Base-by-base conservation (phyloP, 2,329 filamentous ascomycete genomes). In the Aspergillus vadensis region DNA sequence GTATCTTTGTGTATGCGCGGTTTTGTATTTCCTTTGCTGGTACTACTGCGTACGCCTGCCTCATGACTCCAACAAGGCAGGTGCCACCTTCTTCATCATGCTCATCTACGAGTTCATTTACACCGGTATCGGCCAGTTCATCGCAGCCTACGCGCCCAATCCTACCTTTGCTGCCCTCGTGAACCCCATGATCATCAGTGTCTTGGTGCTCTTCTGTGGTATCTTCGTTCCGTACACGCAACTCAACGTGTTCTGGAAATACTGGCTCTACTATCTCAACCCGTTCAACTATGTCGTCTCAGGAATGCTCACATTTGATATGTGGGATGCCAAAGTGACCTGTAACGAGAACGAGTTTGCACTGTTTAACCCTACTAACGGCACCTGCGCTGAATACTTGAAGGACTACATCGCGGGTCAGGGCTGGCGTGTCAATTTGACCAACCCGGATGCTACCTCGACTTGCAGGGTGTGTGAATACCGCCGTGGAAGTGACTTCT, bases 151-250 rank as follows among this genome's bases (percentile, higher is more conserved):
- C 71, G 88, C 90, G 0, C 89, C 77, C 39, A 81, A 80, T 62
- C 77, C 90, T 0, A 86, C 82, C 56, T 91, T 91, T 72, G 90
- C 88, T 0, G 86, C 90, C 54, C 89, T 91, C 61, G 85, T 85
- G 48, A 91, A 91, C 69, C 89, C 89, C 0, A 87, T 91, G 77
- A 88, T 91, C 80, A 88, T 91, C 75, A 85, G 90, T 70, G 84
- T 88, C 74, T 88, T 91, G 63, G 81, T 82, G 12, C 76, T 89
- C 2, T 91, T 91, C 80, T 91, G 90, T 72, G 89, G 89, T 55
- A 85, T 91, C 12, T 83, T 91, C 2, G 82, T 88, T 1, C 85
- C 88, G 0, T 91, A 89, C 69, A 61, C 74, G 1, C 77, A 83
- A 66, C 78, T 92, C 10, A 83, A 84, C 2, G 83, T 82, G 8